These are phyloP conservation scores for Podospora comata DNA, from an alignment of 495 filamentous ascomycete species.

Conservation along the genomic window DNA sequence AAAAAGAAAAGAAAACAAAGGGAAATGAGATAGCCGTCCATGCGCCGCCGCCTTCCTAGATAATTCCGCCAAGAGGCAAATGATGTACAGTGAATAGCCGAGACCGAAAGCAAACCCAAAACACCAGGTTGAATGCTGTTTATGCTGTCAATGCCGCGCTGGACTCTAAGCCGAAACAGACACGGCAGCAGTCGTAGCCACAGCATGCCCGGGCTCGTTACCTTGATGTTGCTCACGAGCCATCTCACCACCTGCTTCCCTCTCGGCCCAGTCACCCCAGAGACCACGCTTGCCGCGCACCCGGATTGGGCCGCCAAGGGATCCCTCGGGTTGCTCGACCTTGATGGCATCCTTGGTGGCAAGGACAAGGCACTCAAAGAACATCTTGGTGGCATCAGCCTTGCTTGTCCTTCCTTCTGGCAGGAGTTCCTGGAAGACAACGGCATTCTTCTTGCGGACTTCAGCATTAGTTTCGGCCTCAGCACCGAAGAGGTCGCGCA, in stretches of 20 bases:
- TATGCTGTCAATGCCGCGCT: neutral
- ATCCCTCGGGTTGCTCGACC: slow-evolving; percentile 79
- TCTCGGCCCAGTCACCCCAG: slow-evolving; percentile 95
- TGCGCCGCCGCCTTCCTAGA: neutral
- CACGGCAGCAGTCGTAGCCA: slow-evolving; percentile 31
- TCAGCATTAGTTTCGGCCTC: slow-evolving; percentile 57
- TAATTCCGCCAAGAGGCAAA: slow-evolving; percentile 13
- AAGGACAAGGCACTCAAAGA: slow-evolving; percentile 92
- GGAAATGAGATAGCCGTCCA: slow-evolving; percentile 1
- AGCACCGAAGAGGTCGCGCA: slow-evolving; percentile 78
- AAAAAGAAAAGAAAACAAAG: slow-evolving; percentile 11
- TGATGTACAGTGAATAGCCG: slow-evolving; percentile 23
- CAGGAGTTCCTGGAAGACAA: slow-evolving; percentile 88
- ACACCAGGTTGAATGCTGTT: neutral
- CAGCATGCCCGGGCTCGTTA: slow-evolving; percentile 30
- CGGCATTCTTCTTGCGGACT: slow-evolving; percentile 69
- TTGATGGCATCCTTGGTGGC: slow-evolving; percentile 98
- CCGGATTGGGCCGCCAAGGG: slow-evolving; percentile 70
- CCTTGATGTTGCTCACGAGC: slow-evolving; percentile 38
- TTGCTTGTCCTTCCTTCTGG: slow-evolving; percentile 74
- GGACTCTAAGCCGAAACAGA: slow-evolving; percentile 25
- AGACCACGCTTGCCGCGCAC: slow-evolving; percentile 85
- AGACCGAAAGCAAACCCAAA: slow-evolving; percentile 5
- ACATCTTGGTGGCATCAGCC: slow-evolving; percentile 96
- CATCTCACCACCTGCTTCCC: slow-evolving; percentile 62